These are phyloP conservation scores for Myochromella boudieri DNA, from an alignment of 768 basidiomycete genomes.

Conservation along the genomic window DNA sequence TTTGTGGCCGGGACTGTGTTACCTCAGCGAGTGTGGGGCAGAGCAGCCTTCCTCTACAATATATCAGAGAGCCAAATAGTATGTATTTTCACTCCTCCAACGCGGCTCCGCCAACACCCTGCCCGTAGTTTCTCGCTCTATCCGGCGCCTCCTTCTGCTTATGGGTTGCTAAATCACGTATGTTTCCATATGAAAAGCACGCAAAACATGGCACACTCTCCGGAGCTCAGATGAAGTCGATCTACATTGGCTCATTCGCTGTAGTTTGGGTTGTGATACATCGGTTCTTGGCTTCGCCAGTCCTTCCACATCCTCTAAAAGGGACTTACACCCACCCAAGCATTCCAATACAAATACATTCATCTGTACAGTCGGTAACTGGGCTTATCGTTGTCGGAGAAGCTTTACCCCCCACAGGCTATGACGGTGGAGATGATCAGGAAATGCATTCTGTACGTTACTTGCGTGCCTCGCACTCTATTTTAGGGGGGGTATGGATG, in stretches of 20 bases:
- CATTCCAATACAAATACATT: slow-evolving; percentile 64
- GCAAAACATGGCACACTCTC: slow-evolving; percentile 17
- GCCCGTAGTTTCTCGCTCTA: slow-evolving; percentile 27
- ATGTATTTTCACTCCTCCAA: slow-evolving; percentile 14
- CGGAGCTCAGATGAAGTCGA: slow-evolving; percentile 23
- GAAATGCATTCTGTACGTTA: slow-evolving; percentile 56
- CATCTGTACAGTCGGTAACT: slow-evolving; percentile 67
- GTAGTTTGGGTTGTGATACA: slow-evolving; percentile 35
- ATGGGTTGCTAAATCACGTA: slow-evolving; percentile 26
- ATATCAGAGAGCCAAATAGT: slow-evolving; percentile 43
- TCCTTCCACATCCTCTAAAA: slow-evolving; percentile 53
- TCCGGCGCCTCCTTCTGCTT: slow-evolving; percentile 30
- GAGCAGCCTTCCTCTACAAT: slow-evolving; percentile 21
- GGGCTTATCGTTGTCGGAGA: slow-evolving; percentile 86
- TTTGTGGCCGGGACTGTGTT: slow-evolving; percentile 26
- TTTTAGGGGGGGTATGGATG: slow-evolving; percentile 81
- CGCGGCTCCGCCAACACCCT: not conserved
- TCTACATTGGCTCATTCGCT: slow-evolving; percentile 29
- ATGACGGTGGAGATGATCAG: slow-evolving; percentile 26
- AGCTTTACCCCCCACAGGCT: slow-evolving; percentile 39
- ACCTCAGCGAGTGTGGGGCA: slow-evolving; percentile 31
- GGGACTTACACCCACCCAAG: slow-evolving; percentile 51
- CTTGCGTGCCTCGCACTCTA: slow-evolving; percentile 63
- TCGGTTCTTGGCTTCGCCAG: slow-evolving; percentile 48
- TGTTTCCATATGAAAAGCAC: slow-evolving; percentile 16